Evolutionary conservation across 129 eudicot species (phyloP), one percentile per base, ranked within the genome.

Genomic region (Tanacetum coccineum): DNA sequence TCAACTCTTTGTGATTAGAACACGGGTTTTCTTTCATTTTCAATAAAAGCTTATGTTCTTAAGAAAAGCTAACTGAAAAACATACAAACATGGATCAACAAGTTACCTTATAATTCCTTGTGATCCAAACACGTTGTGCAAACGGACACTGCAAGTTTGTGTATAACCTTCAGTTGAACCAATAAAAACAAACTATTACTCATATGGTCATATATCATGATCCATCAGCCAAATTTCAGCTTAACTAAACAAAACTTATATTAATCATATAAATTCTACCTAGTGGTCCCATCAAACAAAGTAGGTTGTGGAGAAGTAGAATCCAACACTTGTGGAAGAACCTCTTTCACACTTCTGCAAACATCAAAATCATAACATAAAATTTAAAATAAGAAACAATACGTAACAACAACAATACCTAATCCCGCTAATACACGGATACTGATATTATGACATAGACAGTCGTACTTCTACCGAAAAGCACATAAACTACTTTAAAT

Each of bases 61-160:
- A 25, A 1, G 28, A 25, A 25, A 4, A 25, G 28, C 28, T 25
- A 25, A 25, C 28, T 25, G 28, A 25, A 25, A 25, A 25, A 62
- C 20, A 12, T 57, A 40, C 7, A 49, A 2, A 66, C 22, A 51
- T 15, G 25, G n/a, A 55, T 46, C 3, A 52, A 53, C 15, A 20
- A 55, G n/a, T 54, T 42, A 89, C 97, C 96, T 89, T 89, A 51
- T 62, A 82, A 73, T 89, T 89, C 80, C 95, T 82, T 72, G 85
- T 78, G 36, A 89, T 84, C 97, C 97, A 89, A 18, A 76, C 86
- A 57, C 97, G 88, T 76, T 89, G 95, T 15, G 87, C 85, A 62
- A 22, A 89, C 14, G 95, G 97, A 74, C 96, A 89, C n/a, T 20
- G 25, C 55, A 77, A 84, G 65, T 50, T 59, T 5, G 69, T 76